phyloP scores from a whole-genome alignment of 148 eudicot genomes.

The Diospyros kaki region DNA sequence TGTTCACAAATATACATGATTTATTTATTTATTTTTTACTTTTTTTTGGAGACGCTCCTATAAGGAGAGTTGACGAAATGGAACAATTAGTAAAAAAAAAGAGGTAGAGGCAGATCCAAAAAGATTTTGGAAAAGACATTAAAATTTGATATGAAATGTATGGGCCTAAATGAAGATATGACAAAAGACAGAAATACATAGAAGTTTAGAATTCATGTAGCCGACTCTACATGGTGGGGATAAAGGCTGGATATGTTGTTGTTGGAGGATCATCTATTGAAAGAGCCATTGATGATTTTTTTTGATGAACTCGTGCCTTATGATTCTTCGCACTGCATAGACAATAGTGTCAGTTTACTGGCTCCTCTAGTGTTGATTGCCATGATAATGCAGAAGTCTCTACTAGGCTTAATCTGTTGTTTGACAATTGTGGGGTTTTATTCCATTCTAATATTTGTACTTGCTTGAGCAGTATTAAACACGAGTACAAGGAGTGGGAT shows the following conservation, averaged over 20 bases:
- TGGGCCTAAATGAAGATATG: too few species aligned
- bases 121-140: too few species aligned
- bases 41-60: too few species aligned
- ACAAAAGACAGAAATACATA: too few species aligned
- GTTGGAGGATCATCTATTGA: neutral
- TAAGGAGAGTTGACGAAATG: too few species aligned
- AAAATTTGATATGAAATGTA: too few species aligned
- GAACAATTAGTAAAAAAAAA: too few species aligned
- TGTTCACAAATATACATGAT: neutral
- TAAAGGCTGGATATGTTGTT: too few species aligned
- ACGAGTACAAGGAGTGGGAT: constrained; percentile 55
- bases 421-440: neutral
- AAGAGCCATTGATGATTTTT: neutral
- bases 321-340: neutral
- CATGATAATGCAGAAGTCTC: neutral
- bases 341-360: neutral
- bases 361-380: neutral
- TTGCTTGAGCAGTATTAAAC: constrained; percentile 37
- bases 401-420: constrained; percentile 8
- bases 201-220: too few species aligned
- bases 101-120: too few species aligned
- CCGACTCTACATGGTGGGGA: too few species aligned
- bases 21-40: neutral
- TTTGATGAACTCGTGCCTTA: neutral
- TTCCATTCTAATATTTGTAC: neutral